Evolutionary conservation across 768 basidiomycete species (phyloP).

Genomic region (Panaeolus papilionaceus): DNA sequence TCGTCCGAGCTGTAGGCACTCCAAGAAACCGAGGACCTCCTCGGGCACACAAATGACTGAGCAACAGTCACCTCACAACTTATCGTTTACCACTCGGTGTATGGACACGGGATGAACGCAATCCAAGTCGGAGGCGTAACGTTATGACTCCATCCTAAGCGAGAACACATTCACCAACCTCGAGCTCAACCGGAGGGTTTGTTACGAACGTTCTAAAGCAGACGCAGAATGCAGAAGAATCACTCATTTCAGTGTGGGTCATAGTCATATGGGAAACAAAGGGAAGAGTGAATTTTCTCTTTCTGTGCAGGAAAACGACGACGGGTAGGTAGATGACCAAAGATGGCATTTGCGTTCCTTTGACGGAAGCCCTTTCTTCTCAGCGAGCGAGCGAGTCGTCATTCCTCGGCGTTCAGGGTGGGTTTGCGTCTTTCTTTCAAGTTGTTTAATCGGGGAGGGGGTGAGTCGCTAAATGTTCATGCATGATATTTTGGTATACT

Average conservation of each 20-base stretch:
- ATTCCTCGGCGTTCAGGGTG: neutral
- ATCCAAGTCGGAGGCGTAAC: neutral
- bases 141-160: neutral
- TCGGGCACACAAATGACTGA: neutral
- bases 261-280: neutral
- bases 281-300: neutral
- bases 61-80: neutral
- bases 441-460: too few relatives aligned
- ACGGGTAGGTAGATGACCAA: neutral
- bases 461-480: neutral
- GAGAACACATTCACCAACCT: neutral
- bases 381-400: neutral
- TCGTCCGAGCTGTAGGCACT: neutral
- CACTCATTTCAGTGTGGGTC: too few relatives aligned
- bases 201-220: too few relatives aligned
- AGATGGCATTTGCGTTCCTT: neutral
- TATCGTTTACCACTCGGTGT: neutral
- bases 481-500: neutral
- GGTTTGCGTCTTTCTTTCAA: neutral
- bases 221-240: too few relatives aligned
- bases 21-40: neutral
- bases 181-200: too few relatives aligned
- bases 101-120: neutral
- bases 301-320: neutral
- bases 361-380: neutral